phyloP scores from a whole-genome alignment of 257 asterid genomes.

The Solanum megistacrolobum region DNA sequence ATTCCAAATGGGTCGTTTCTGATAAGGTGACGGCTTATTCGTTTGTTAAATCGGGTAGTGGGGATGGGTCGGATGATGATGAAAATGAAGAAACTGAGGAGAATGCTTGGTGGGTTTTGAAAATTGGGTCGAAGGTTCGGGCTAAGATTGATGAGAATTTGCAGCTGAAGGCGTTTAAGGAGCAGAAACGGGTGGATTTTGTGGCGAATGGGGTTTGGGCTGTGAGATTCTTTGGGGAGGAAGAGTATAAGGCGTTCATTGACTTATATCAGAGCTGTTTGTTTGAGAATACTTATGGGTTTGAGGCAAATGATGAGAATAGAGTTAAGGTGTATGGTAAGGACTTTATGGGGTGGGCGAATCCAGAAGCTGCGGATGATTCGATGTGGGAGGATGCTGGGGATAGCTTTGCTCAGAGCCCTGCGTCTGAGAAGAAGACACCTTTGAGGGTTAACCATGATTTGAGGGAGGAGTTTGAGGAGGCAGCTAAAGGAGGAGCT shows the following conservation, averaged over 20 bases:
- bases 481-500: slow-evolving; percentile 55
- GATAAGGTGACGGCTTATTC: slow-evolving; percentile 46
- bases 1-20: slow-evolving; percentile 61
- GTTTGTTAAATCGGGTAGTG: slow-evolving; percentile 35
- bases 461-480: slow-evolving; percentile 81
- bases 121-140: slow-evolving; percentile 56
- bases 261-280: slow-evolving; percentile 50
- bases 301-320: slow-evolving; percentile 68
- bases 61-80: slow-evolving; percentile 36
- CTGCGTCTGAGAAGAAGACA: slow-evolving; percentile 23
- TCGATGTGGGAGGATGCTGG: slow-evolving; percentile 92
- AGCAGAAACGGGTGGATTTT: slow-evolving; percentile 75
- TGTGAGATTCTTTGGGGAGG: slow-evolving; percentile 38
- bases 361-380: slow-evolving; percentile 82
- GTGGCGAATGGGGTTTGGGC: slow-evolving; percentile 89
- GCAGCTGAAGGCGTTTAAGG: slow-evolving; percentile 66
- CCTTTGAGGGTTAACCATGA: slow-evolving; percentile 34
- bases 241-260: slow-evolving; percentile 46
- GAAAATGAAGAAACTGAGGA: slow-evolving; percentile 29
- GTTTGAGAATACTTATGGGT: slow-evolving; percentile 81
- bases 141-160: slow-evolving; percentile 52
- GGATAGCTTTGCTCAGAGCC: slow-evolving; percentile 35
- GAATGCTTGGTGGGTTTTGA: slow-evolving; percentile 47
- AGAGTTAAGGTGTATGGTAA: slow-evolving; percentile 86
- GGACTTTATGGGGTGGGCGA: slow-evolving; percentile 92